phyloP scores from a whole-genome alignment of 768 basidiomycete genomes.

The Galerina sulciceps region DNA sequence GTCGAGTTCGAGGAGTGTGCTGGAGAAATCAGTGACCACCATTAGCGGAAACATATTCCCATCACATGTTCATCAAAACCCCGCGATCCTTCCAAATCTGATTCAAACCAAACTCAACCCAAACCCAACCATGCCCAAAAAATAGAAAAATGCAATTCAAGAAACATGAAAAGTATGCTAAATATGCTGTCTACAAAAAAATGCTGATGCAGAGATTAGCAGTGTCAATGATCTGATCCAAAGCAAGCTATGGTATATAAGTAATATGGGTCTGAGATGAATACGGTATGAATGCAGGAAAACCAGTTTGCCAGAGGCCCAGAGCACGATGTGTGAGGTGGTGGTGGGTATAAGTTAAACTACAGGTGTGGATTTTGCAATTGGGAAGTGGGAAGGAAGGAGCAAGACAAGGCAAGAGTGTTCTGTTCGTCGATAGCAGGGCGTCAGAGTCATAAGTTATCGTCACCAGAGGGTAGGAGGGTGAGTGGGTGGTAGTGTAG shows the following conservation, averaged over 20 bases:
- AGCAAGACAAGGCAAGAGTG: background rate
- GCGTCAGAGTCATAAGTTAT: constrained; percentile 14
- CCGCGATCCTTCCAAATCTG: too few relatives aligned
- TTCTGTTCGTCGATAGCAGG: constrained; percentile 4
- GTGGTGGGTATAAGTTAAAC: too few relatives aligned
- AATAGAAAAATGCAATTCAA: background rate
- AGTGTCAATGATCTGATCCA: constrained; percentile 14
- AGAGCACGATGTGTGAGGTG: too few relatives aligned
- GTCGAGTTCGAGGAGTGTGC: background rate
- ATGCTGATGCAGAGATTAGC: constrained; percentile 13
- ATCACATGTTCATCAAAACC: constrained; percentile 15
- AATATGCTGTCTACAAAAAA: constrained; percentile 6
- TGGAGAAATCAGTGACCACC: background rate
- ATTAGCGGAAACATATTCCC: constrained; percentile 10
- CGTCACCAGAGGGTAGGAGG: background rate
- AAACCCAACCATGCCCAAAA: too few relatives aligned
- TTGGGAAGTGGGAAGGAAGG: too few relatives aligned
- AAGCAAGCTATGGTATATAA: constrained; percentile 14
- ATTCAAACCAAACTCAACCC: background rate
- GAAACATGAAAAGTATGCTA: too few relatives aligned
- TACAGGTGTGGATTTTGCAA: too few relatives aligned
- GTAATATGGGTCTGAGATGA: background rate
- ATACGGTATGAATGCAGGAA: too few relatives aligned
- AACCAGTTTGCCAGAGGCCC: too few relatives aligned
- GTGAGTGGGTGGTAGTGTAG: background rate